These are phyloP conservation scores for Fusarium compactum DNA, from an alignment of 2,329 filamentous ascomycete genomes.

Conservation along the genomic window DNA sequence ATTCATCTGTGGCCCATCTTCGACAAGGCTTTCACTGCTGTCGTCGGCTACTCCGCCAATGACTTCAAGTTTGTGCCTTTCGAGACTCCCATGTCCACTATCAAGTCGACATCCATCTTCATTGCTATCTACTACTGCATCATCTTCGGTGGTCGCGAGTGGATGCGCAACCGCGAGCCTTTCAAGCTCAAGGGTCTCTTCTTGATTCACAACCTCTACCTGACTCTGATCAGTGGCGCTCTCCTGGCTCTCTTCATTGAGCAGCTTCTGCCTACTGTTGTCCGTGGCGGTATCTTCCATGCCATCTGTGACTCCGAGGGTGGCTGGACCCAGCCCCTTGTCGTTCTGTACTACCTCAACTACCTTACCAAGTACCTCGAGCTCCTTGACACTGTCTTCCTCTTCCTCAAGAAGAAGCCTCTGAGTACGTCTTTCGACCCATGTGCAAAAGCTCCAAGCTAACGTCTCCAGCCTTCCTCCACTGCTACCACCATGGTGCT, in stretches of 20 bases:
- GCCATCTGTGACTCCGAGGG: slow-evolving; percentile 84
- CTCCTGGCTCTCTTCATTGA: slow-evolving; percentile 90
- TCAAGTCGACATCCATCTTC: slow-evolving; percentile 83
- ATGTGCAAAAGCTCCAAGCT: slow-evolving; percentile 38
- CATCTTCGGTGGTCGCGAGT: slow-evolving; percentile 91
- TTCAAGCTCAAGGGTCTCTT: slow-evolving; percentile 91
- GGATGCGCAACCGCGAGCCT: slow-evolving; percentile 88
- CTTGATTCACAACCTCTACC: slow-evolving; percentile 95
- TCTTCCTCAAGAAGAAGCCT: slow-evolving; percentile 99
- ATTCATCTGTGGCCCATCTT: slow-evolving; percentile 94
- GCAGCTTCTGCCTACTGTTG: slow-evolving; percentile 87
- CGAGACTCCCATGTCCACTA: slow-evolving; percentile 88
- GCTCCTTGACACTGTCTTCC: slow-evolving; percentile 93
- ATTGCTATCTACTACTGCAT: slow-evolving; percentile 91
- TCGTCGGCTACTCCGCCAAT: slow-evolving; percentile 84
- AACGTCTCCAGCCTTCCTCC: slow-evolving; percentile 80
- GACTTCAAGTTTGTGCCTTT: slow-evolving; percentile 88
- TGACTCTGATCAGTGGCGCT: slow-evolving; percentile 85
- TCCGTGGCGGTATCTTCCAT: slow-evolving; percentile 85
- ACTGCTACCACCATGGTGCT: slow-evolving; percentile 98
- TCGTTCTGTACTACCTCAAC: slow-evolving; percentile 97
- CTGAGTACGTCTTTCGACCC: slow-evolving; percentile 63
- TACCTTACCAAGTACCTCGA: slow-evolving; percentile 99
- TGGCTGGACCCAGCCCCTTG: slow-evolving; percentile 93
- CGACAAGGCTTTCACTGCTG: slow-evolving; percentile 82